phyloP scores from a whole-genome alignment of 805 yeast species.

The Candida krabiensis region DNA sequence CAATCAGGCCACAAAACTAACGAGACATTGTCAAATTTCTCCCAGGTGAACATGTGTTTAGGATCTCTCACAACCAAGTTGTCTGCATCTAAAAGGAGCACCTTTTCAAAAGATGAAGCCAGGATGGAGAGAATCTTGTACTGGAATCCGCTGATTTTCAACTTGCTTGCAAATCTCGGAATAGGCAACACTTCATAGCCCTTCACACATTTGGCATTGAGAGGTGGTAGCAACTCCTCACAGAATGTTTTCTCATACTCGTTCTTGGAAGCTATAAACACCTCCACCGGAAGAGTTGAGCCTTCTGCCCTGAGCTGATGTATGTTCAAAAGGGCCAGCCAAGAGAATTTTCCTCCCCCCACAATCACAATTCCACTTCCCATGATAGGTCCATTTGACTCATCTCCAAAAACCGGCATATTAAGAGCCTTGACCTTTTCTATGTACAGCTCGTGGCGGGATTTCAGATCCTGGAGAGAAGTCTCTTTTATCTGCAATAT shows the following conservation, averaged over 20 bases:
- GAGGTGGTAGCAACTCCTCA: constrained; percentile 38
- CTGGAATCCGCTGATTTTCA: constrained; percentile 46
- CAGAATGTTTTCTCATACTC: constrained; percentile 52
- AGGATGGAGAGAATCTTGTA: constrained; percentile 51
- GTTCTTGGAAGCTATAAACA: constrained; percentile 42
- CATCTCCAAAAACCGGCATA: constrained; percentile 34
- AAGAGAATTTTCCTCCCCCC: constrained; percentile 52
- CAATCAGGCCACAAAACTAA: constrained; percentile 68
- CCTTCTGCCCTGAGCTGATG: constrained; percentile 45
- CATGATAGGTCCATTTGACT: constrained; percentile 3
- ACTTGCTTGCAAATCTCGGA: constrained; percentile 18
- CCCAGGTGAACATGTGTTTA: constrained; percentile 46
- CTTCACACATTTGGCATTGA: constrained; percentile 47
- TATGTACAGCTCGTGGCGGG: constrained; percentile 16
- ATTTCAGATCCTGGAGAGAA: constrained; percentile 24
- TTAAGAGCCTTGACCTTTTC: constrained; percentile 33
- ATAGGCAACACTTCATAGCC: constrained; percentile 35
- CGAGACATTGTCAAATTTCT: constrained; percentile 41
- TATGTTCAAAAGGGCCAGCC: constrained; percentile 51
- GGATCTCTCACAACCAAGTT: constrained; percentile 44
- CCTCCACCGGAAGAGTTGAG: constrained; percentile 49
- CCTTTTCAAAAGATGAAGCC: constrained; percentile 45
- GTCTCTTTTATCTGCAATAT: constrained; percentile 39
- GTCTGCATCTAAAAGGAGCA: constrained; percentile 52
- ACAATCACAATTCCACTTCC: constrained; percentile 46